Conservation (phyloP, 1,284 basidiomycete genomes). For the Sphaerobolus stellatus region DNA sequence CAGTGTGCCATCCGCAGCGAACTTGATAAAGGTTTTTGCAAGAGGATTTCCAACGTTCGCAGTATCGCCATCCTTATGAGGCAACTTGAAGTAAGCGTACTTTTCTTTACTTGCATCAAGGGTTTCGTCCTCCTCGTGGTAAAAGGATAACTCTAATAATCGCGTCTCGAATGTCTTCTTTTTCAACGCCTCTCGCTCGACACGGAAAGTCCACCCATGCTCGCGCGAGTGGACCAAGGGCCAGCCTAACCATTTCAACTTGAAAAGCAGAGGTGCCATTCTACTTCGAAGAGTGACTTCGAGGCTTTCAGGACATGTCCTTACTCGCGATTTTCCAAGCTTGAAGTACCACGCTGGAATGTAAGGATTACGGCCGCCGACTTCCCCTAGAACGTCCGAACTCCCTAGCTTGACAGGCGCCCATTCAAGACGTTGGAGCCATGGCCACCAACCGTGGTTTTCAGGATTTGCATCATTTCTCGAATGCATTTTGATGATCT, state of each 20-base stretch:
- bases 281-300: slow-evolving; percentile 87
- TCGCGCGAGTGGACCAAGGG: slow-evolving; percentile 86
- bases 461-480: slow-evolving; percentile 14
- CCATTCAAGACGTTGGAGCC: slow-evolving; percentile 74
- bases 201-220: slow-evolving; percentile 91
- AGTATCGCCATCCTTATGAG: slow-evolving; percentile 92
- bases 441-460: slow-evolving; percentile 40
- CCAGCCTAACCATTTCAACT: slow-evolving; percentile 84
- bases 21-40: slow-evolving; percentile 86
- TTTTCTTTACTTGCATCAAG: slow-evolving; percentile 45
- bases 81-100: slow-evolving; percentile 83
- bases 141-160: slow-evolving; percentile 51
- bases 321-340: slow-evolving; percentile 70
- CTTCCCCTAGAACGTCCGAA: slow-evolving; percentile 16
- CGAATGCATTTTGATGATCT: slow-evolving; percentile 21
- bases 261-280: slow-evolving; percentile 82
- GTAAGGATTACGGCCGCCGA: not conserved
- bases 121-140: slow-evolving; percentile 57
- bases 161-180: slow-evolving; percentile 38
- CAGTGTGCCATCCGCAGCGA: slow-evolving; percentile 82
- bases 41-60: slow-evolving; percentile 95
- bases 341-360: slow-evolving; percentile 99
- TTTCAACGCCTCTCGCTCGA: slow-evolving; percentile 42
- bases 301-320: slow-evolving; percentile 61
- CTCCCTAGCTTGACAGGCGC: slow-evolving; percentile 19